These are phyloP conservation scores for Ligustrum vulgare DNA, from an alignment of 257 asterid genomes.

Conservation along the genomic window DNA sequence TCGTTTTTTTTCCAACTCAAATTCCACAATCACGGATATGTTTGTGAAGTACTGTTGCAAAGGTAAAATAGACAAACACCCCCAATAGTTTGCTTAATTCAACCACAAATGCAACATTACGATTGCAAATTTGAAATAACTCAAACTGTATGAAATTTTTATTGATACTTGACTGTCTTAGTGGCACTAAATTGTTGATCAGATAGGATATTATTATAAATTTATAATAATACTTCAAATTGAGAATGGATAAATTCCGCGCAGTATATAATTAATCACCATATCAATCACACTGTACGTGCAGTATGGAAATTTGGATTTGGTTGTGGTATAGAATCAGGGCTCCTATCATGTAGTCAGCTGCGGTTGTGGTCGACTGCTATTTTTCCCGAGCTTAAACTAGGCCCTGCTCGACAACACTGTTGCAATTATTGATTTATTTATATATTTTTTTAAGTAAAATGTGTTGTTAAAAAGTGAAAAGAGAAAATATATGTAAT, in stretches of 20 bases:
- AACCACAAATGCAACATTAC: no score
- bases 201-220: no score
- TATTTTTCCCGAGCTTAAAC: not conserved
- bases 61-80: no score
- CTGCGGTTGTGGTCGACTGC: not conserved
- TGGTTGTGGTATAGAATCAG: not conserved
- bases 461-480: no score
- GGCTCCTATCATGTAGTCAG: not conserved
- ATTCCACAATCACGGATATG: no score
- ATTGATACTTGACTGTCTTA: not conserved
- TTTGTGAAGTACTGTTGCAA: no score
- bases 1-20: no score
- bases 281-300: not conserved
- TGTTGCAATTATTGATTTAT: no score
- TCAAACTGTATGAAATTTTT: not conserved
- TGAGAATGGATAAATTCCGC: not conserved
- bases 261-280: not conserved
- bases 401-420: not conserved
- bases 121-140: no score
- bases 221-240: not conserved
- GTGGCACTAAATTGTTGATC: not conserved
- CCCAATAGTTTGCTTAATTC: no score
- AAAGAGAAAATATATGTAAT: no score
- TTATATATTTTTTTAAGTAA: no score
- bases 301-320: not conserved